Evolutionary conservation across 768 basidiomycete species (phyloP), one percentile per base, ranked within the genome.

Genomic region (Phaffia tasmanica): DNA sequence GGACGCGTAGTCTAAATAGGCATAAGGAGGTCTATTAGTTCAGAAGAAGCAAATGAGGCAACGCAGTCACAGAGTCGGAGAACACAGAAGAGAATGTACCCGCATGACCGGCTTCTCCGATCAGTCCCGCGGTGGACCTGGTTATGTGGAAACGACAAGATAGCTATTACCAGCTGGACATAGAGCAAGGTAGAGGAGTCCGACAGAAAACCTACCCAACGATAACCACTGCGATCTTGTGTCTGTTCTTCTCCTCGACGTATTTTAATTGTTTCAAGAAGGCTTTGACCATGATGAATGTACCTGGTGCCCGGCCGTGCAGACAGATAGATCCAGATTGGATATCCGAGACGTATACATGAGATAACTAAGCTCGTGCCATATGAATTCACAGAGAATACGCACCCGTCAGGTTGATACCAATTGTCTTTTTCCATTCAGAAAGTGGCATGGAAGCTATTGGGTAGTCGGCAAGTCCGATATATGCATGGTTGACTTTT

Each of bases 271-370:
- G 76, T 11, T 75, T 76, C 58, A 88, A 70, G 71, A 81, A 88
- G 72, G 82, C 84, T 11, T 84, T 78, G n/a, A 81, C 78, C 18
- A 86, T 82, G 59, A 88, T 75, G 76, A 88, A 88, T 82, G 83
- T 0, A 14, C 71, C 68, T 57, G 47, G 16, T 56, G 19, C 2
- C 16, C 21, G 27, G 25, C n/a, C 25, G 35, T 9, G 9, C 18
- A 35, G 56, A 59, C 32, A 42, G 27, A 23, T 55, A 48, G 21
- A 46, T 35, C 15, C 23, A 50, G 63, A 48, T 1, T 9, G 29
- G 18, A 16, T 35, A 25, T n/a, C 35, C 4, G 35, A 42, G 35
- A 42, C 48, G 18, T 23, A 32, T 35, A 7, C 27, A 59, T 11
- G 11, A 42, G 35, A 11, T 42, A 42, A 42, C 19, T 57, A 29